Base-by-base conservation (phyloP, 148 eudicot genomes). In the Cornus florida region DNA sequence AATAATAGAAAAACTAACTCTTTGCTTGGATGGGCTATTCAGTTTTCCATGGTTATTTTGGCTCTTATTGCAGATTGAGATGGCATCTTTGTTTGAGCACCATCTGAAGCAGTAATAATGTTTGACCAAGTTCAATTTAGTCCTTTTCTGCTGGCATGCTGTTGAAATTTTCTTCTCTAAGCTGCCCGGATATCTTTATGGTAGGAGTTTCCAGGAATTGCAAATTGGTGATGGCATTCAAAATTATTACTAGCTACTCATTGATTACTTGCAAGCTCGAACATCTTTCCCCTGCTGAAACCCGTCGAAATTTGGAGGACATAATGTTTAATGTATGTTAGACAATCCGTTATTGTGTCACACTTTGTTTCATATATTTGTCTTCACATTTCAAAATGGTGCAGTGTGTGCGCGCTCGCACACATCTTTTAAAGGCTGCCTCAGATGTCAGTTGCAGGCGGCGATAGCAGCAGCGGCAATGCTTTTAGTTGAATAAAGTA, bases 21-120 rank as follows among this genome's bases (percentile, higher is more conserved):
- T 20, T 19, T 17, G 64, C 64, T 57, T 57, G 19, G 1, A 4
- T 57, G 64, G 64, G 13, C 13, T 20, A 62, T 66, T 56, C 8
- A 43, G 46, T 67, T 23, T n/a, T 77, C 59, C 41, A 64, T 33
- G 20, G 16, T 81, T 43, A 6, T 43, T 43, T 43, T 56, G 66
- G 64, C 53, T 78, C 31, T 9, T 77, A 7, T 77, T 81, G 84
- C 95, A 95, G 99, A 93, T 95, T 73, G 99, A 95, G 84, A 95
- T 95, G 99, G 99, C 99, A 57, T 93, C 99, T n/a, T 85, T 95
- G 72, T 93, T 92, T 72, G 95, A 92, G 87, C 98, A 93, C 81
- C 91, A 95, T 83, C 86, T 95, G 86, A 92, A 95, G 88, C 81
- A 81, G 69, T 80, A 82, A 70, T 65, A 23, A 19, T 39, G 77